A percentile compares a stretch with the other conserved stretches of the same genome.
Conservation (phyloP, 148 eudicot species). For the Amaranthus cruentus region DNA sequence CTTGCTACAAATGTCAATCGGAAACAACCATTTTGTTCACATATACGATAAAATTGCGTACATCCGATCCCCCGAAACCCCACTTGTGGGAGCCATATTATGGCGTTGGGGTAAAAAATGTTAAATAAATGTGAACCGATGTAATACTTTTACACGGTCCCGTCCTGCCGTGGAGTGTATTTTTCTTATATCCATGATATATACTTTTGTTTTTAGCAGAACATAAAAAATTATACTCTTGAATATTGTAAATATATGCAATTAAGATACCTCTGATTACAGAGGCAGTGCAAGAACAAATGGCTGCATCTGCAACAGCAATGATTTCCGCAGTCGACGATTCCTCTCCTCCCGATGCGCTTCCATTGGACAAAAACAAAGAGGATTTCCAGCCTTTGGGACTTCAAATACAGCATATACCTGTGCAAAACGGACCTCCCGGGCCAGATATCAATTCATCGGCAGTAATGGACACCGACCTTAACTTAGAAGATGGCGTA, state of each 20-base stretch:
- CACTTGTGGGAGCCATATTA: no score
- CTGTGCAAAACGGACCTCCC: slow-evolving; percentile 49
- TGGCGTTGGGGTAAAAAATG: no score
- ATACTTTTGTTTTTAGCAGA: background rate
- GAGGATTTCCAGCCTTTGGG: slow-evolving; percentile 65
- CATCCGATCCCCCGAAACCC: no score
- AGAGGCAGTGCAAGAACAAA: slow-evolving; percentile 89
- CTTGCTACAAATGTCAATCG: no score
- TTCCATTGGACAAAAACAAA: slow-evolving; percentile 56
- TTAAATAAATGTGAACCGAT: no score
- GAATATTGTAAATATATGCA: slow-evolving; percentile 8
- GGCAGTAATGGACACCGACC: slow-evolving; percentile 58
- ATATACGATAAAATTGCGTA: no score
- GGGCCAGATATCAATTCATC: slow-evolving; percentile 76
- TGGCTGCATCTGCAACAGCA: slow-evolving; percentile 43
- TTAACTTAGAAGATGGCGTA: slow-evolving; percentile 48
- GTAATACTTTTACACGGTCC: background rate
- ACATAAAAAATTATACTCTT: background rate
- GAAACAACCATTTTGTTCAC: no score
- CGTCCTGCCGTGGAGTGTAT: background rate
- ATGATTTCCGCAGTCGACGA: slow-evolving; percentile 68
- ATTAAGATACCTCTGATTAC: slow-evolving; percentile 17
- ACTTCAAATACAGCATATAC: slow-evolving; percentile 70
- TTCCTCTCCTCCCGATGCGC: slow-evolving; percentile 68
- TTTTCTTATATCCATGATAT: background rate